phyloP scores from a whole-genome alignment of 2,329 filamentous ascomycete species.

The Xylaria multiplex region DNA sequence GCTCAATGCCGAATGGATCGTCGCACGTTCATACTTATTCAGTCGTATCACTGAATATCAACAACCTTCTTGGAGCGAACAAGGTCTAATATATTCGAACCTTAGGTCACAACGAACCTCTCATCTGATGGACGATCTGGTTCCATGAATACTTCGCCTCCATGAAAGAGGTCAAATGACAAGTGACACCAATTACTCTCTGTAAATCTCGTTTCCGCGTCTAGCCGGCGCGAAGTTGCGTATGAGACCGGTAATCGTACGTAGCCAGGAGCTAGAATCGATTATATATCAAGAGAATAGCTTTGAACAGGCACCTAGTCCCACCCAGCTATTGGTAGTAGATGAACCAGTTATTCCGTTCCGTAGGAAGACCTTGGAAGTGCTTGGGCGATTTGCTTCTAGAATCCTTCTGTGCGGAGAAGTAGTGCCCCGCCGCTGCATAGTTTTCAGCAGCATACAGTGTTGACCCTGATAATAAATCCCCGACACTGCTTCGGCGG shows the following conservation, averaged over 20 bases:
- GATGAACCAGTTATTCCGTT: neutral
- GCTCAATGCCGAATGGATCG: neutral
- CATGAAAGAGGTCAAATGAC: neutral
- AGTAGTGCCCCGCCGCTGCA: conserved; percentile 2
- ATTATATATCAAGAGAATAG: neutral
- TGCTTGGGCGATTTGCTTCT: neutral
- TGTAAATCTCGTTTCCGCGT: neutral
- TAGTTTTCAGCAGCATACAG: neutral
- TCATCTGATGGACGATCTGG: neutral
- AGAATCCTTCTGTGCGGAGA: conserved; percentile 6
- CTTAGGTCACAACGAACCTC: neutral
- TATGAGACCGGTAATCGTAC: neutral
- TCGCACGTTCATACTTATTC: neutral
- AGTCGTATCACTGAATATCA: neutral
- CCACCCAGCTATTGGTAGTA: neutral
- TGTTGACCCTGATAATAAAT: conserved; percentile 12
- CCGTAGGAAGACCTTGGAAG: neutral
- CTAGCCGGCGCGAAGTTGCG: neutral
- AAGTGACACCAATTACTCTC: neutral
- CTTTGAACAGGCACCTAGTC: neutral
- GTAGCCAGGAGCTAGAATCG: neutral
- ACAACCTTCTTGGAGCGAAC: neutral
- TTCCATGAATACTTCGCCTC: neutral
- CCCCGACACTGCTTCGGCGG: conserved; percentile 2
- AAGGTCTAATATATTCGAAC: neutral